phyloP scores from a whole-genome alignment of 371 early-diverging fungal species.

The Apophysomyces elegans region DNA sequence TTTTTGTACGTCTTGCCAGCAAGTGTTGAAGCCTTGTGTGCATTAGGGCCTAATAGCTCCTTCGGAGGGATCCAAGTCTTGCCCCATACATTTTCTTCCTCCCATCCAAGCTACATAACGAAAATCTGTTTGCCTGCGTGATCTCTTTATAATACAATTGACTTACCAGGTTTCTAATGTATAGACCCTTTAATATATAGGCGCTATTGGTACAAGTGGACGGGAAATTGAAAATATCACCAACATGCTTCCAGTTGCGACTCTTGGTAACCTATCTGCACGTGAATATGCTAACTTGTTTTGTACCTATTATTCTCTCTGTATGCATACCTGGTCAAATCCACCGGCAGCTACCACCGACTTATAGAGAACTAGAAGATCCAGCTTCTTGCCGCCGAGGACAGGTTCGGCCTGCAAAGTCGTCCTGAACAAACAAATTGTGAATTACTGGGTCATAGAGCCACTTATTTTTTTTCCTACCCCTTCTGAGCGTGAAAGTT shows the following conservation, averaged over 20 bases:
- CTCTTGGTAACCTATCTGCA: slow-evolving; percentile 64
- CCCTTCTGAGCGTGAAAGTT: slow-evolving; percentile 74
- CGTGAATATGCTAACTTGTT: not conserved
- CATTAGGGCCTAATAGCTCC: slow-evolving; percentile 44
- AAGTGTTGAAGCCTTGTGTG: slow-evolving; percentile 46
- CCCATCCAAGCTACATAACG: slow-evolving; percentile 46
- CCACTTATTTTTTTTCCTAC: slow-evolving; percentile 37
- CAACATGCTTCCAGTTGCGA: slow-evolving; percentile 77
- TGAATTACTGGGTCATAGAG: not conserved
- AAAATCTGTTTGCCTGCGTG: not conserved
- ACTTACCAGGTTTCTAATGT: slow-evolving; percentile 63
- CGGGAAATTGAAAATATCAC: slow-evolving; percentile 76
- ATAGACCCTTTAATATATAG: slow-evolving; percentile 77
- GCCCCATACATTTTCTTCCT: slow-evolving; percentile 53
- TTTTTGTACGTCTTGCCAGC: slow-evolving; percentile 48
- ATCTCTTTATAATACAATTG: not conserved
- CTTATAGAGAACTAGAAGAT: slow-evolving; percentile 73
- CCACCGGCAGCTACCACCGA: slow-evolving; percentile 77
- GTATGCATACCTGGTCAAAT: slow-evolving; percentile 65
- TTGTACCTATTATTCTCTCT: not conserved
- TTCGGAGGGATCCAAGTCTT: slow-evolving; percentile 51
- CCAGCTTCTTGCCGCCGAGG: slow-evolving; percentile 79
- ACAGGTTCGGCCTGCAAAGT: slow-evolving; percentile 76
- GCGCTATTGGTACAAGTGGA: slow-evolving; percentile 83
- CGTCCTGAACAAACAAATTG: slow-evolving; percentile 51